A percentile compares a stretch with the other conserved stretches of the same genome.
phyloP scores from a whole-genome alignment of 805 yeast genomes.

The Cyberlindnera subsufficiens region DNA sequence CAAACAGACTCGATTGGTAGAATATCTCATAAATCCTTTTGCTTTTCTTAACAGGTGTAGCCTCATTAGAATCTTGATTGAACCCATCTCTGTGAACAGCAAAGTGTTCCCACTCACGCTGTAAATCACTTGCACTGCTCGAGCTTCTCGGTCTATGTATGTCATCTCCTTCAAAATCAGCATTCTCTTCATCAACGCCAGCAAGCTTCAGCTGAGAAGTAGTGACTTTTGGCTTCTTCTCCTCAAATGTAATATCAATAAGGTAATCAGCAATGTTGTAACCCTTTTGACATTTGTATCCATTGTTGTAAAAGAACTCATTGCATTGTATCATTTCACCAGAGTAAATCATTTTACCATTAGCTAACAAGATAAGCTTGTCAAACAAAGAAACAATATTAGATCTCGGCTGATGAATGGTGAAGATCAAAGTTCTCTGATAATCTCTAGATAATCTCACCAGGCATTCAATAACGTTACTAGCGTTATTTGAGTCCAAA shows the following conservation, averaged over 20 bases:
- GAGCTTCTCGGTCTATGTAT: constrained; percentile 27
- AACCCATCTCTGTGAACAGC: constrained; percentile 73
- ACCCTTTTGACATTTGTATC: constrained; percentile 81
- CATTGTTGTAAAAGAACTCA: constrained; percentile 68
- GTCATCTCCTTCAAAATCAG: constrained; percentile 19
- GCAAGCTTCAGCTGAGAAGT: constrained; percentile 9
- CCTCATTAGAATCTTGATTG: constrained; percentile 7
- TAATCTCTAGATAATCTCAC: constrained; percentile 74
- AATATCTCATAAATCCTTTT: constrained; percentile 25
- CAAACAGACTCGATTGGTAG: constrained; percentile 27
- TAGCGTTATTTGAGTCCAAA: constrained; percentile 88
- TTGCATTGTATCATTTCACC: constrained; percentile 76
- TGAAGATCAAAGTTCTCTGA: constrained; percentile 83
- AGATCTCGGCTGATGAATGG: constrained; percentile 96
- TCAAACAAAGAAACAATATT: constrained; percentile 92
- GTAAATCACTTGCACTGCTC: constrained; percentile 42
- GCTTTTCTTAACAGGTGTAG: neutral
- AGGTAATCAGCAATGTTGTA: constrained; percentile 92
- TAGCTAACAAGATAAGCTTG: constrained; percentile 70
- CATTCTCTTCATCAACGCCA: constrained; percentile 27
- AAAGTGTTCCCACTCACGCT: constrained; percentile 82
- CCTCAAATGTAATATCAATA: constrained; percentile 81
- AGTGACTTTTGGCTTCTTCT: constrained; percentile 13
- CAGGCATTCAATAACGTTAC: constrained; percentile 80
- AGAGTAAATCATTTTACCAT: constrained; percentile 81